A percentile compares a stretch with the other conserved stretches of the same genome.
Conservation (phyloP, 2,329 filamentous ascomycete genomes). For the Dryadomyces quercus-mongolicae region DNA sequence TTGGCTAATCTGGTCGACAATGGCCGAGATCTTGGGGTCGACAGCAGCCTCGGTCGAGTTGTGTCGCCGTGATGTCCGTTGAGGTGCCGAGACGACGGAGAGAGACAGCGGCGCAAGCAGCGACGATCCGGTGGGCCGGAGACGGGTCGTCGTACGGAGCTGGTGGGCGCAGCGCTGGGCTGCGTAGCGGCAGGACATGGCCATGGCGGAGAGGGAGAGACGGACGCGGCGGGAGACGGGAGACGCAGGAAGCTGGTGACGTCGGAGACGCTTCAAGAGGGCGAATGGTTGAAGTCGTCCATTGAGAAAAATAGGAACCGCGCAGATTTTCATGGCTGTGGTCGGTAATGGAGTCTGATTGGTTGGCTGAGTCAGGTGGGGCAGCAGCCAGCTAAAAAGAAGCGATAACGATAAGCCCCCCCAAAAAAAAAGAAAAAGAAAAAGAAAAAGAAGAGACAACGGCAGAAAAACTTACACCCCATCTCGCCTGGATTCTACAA, state of each 20-base stretch:
- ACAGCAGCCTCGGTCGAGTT: slow-evolving; percentile 69
- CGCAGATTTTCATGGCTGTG: slow-evolving; percentile 1
- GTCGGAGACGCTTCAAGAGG: neutral
- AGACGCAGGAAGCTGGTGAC: too few relatives aligned
- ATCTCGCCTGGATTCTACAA: too few relatives aligned
- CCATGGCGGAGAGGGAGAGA: slow-evolving; percentile 41
- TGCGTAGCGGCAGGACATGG: slow-evolving; percentile 49
- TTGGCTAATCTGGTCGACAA: slow-evolving; percentile 98
- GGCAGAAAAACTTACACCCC: too few relatives aligned
- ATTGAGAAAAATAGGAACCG: neutral
- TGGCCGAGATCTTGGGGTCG: slow-evolving; percentile 85
- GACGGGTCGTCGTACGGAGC: slow-evolving; percentile 35
- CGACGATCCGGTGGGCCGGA: slow-evolving; percentile 31
- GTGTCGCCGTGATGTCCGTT: slow-evolving; percentile 59
- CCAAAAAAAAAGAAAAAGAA: slow-evolving; percentile 2
- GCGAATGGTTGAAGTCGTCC: neutral
- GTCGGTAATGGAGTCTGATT: neutral
- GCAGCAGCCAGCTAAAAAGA: neutral
- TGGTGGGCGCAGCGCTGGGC: slow-evolving; percentile 53
- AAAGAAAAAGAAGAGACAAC: slow-evolving; percentile 1
- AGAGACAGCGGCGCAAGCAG: slow-evolving; percentile 17
- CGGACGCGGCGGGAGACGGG: too few relatives aligned
- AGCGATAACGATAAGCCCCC: too few relatives aligned
- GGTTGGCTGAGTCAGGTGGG: neutral
- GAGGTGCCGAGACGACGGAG: slow-evolving; percentile 30